phyloP scores from a whole-genome alignment of 2,329 filamentous ascomycete genomes.

The Ophioceras dolichostomum region DNA sequence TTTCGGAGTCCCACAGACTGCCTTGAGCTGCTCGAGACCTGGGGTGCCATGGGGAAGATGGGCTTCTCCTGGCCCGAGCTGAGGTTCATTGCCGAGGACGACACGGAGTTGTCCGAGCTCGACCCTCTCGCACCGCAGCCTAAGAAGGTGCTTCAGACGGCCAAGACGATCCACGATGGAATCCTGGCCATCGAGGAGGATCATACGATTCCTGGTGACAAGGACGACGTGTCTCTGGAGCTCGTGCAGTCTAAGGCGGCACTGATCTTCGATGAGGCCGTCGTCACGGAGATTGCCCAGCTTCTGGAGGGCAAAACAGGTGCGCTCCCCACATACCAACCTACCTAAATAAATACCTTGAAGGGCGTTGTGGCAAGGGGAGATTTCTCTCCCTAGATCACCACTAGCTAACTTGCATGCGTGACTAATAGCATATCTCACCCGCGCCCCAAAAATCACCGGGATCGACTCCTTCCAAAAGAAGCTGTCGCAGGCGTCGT shows the following conservation, averaged over 20 bases:
- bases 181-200: background rate
- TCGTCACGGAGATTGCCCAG: background rate
- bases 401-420: too few species aligned
- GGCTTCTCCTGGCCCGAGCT: background rate
- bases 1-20: background rate
- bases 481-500: background rate
- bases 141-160: background rate
- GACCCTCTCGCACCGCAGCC: background rate
- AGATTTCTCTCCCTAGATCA: too few species aligned
- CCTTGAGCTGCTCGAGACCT: background rate
- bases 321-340: too few species aligned
- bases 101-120: background rate
- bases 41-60: background rate
- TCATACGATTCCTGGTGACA: background rate
- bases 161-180: background rate
- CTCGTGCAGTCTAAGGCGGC: background rate
- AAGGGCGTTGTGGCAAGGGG: too few species aligned
- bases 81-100: background rate
- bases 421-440: too few species aligned
- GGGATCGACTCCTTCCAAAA: background rate
- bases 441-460: background rate
- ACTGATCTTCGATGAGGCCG: background rate
- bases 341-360: too few species aligned
- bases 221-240: background rate
- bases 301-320: background rate